A percentile compares a stretch with the other conserved stretches of the same genome.
These are phyloP conservation scores for Citeromyces matritensis DNA, from an alignment of 805 yeast species.

Conservation along the genomic window DNA sequence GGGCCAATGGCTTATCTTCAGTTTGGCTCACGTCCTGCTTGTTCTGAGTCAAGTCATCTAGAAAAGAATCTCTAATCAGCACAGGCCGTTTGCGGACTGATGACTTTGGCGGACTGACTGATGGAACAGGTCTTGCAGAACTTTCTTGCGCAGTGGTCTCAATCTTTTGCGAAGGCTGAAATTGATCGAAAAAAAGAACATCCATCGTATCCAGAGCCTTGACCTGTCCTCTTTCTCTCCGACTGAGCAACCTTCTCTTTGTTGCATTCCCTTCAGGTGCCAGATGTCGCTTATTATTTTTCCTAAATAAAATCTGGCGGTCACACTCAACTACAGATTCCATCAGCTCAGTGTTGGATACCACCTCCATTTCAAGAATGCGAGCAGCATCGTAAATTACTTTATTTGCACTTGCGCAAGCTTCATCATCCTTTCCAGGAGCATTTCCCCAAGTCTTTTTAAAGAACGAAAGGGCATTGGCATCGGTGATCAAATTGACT, in stretches of 20 bases:
- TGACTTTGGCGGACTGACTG: background rate
- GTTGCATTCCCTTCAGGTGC: background rate
- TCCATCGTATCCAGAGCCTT: constrained; percentile 2
- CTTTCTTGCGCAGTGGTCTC: background rate
- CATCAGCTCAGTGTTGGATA: constrained; percentile 1
- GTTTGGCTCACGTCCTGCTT: background rate
- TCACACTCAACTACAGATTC: constrained; percentile 2
- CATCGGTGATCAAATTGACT: constrained; percentile 1
- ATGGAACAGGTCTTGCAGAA: background rate
- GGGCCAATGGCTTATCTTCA: no score
- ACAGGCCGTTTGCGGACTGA: background rate
- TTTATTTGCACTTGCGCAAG: background rate
- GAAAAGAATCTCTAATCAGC: background rate
- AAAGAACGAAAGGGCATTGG: background rate
- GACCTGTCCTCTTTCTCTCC: constrained; percentile 1
- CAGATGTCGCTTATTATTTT: background rate
- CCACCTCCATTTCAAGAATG: constrained; percentile 1
- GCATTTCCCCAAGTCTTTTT: background rate
- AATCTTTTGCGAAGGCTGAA: background rate
- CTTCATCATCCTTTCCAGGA: background rate
- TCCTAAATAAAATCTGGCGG: background rate
- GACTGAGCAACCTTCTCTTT: background rate
- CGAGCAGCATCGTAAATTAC: background rate
- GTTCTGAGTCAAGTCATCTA: background rate
- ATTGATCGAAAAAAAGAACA: background rate